phyloP scores from a whole-genome alignment of 2,329 filamentous ascomycete species.

The Epichloe amarillans region DNA sequence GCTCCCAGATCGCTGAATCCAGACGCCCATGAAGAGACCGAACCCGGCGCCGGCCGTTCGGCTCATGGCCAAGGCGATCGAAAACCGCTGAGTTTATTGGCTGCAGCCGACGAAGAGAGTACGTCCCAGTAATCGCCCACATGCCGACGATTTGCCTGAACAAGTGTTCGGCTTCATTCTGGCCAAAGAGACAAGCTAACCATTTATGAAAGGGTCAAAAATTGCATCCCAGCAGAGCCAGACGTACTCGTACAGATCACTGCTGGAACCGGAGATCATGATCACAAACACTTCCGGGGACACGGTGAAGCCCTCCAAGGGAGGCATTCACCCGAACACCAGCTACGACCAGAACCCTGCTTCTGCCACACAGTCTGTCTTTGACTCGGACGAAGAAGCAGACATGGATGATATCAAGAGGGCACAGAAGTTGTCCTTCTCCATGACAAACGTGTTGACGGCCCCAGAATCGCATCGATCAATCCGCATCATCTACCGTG shows the following conservation, averaged over 20 bases:
- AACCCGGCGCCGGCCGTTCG: constrained; percentile 19
- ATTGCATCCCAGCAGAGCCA: constrained; percentile 34
- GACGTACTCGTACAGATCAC: constrained; percentile 44
- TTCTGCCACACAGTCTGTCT: constrained; percentile 42
- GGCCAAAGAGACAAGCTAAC: neutral
- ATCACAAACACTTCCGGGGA: constrained; percentile 51
- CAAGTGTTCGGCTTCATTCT: neutral
- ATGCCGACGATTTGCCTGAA: neutral
- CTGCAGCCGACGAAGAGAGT: constrained; percentile 70
- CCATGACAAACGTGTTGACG: constrained; percentile 66
- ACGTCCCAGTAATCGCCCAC: constrained; percentile 22
- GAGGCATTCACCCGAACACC: constrained; percentile 64
- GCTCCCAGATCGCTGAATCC: constrained; percentile 33
- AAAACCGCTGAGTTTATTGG: constrained; percentile 49
- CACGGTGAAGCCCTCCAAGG: constrained; percentile 40
- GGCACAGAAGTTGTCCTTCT: constrained; percentile 73
- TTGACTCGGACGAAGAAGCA: constrained; percentile 77
- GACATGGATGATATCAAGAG: constrained; percentile 74
- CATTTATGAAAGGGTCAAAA: constrained; percentile 32
- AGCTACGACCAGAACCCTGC: constrained; percentile 61
- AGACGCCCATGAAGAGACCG: constrained; percentile 22
- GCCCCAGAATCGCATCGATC: constrained; percentile 66
- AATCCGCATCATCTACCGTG: constrained; percentile 80
- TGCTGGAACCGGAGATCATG: constrained; percentile 55
- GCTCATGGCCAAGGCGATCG: constrained; percentile 24